Evolutionary conservation across 73 alveolate genomes (phyloP), one percentile per base, ranked within the genome.

Genomic region (Symbiodinium natans): DNA sequence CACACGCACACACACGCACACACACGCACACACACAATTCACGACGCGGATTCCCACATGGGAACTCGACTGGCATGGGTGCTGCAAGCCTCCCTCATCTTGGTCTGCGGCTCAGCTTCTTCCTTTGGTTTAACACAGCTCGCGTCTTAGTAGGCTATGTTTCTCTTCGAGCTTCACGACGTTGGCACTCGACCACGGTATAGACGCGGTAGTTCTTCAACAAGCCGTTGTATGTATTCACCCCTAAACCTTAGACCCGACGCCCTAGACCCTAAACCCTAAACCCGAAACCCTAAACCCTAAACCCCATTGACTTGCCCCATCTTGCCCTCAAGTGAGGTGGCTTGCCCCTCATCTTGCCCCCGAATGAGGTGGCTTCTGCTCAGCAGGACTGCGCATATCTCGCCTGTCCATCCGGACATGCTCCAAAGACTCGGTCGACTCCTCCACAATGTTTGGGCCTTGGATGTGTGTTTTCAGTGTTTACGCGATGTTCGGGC

Each of bases 371-470:
- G 80, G 80, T 9, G 80, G 80, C 36, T 31, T 63, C 80, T 17
- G 80, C 80, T 23, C 80, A 63, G 80, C 80, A 63, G 80, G 80
- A 63, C 40, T 63, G 80, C 36, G 27, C 80, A 63, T 27, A 63
- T n/a, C 40, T 63, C 36, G 4, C 33, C 36, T 63, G 80, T 63
- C 80, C 80, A 29, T 23, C 36, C 13, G 80, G 80, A 11, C 80
- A 63, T 29, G 4, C 36, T 63, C 80, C 80, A 19, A 63, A 63
- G 80, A 7, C 27, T 63, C 80, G 80, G 27, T 31, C 33, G 80
- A 63, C 80, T 27, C 80, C 80, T 25, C 80, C 80, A 25, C 80
- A 23, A 6, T 63, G 80, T 63, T 36, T 19, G 80, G 33, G 80
- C 80, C 80, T 63, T n/a, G 80, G 80, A 9, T n/a, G 1, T 56